A percentile compares a stretch with the other conserved stretches of the same genome.
These are phyloP conservation scores for Glaciozyma antarctica DNA, from an alignment of 768 basidiomycete species.

Conservation along the genomic window DNA sequence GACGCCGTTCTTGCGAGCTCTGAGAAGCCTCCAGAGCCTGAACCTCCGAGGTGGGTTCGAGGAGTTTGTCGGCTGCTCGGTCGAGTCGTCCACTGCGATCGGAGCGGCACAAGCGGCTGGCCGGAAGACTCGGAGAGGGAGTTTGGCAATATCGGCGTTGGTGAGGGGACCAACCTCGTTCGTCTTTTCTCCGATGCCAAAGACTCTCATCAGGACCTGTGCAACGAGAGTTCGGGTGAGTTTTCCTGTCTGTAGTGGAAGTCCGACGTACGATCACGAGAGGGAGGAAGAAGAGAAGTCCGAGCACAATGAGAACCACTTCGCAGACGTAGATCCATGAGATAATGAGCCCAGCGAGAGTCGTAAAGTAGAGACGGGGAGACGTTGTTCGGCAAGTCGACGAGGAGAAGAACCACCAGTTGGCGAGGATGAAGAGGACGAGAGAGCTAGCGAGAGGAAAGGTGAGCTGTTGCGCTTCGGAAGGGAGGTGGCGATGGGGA, in stretches of 20 bases:
- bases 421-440: slow-evolving; percentile 20
- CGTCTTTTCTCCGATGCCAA: slow-evolving; percentile 30
- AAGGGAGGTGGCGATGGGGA: too few relatives aligned
- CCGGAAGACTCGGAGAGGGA: slow-evolving; percentile 16
- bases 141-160: slow-evolving; percentile 28
- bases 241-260: too few relatives aligned
- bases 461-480: not conserved
- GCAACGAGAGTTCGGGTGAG: too few relatives aligned
- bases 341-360: slow-evolving; percentile 26
- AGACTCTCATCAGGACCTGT: slow-evolving; percentile 22
- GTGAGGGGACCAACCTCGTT: slow-evolving; percentile 32
- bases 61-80: not conserved
- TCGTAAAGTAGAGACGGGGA: slow-evolving; percentile 22
- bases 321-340: slow-evolving; percentile 28
- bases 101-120: not conserved
- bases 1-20: not conserved
- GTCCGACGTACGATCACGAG: slow-evolving; percentile 2
- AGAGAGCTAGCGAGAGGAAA: not conserved
- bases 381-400: slow-evolving; percentile 1
- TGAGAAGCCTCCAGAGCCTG: too few relatives aligned
- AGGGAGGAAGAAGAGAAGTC: slow-evolving; percentile 33
- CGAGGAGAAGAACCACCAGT: slow-evolving; percentile 24
- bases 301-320: slow-evolving; percentile 30
- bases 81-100: not conserved
- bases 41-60: not conserved